These are phyloP conservation scores for Kandelia obovata DNA, from an alignment of 345 rosid species.

Conservation along the genomic window DNA sequence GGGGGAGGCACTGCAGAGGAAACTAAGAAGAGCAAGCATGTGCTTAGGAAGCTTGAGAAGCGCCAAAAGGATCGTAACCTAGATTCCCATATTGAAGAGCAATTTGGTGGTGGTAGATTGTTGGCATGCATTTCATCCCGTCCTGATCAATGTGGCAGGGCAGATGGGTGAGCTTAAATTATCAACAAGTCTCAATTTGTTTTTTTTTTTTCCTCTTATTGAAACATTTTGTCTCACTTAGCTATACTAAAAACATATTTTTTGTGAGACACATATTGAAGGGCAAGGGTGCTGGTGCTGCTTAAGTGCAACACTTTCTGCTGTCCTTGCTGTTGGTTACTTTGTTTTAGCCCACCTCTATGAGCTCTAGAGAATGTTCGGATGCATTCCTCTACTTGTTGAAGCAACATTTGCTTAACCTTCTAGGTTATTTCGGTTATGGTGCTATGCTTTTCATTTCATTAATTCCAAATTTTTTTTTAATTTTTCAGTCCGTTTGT, in stretches of 20 bases:
- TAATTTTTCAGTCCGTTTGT: no score
- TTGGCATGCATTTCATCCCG: neutral
- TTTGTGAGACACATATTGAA: conserved; percentile 27
- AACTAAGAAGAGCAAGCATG: conserved; percentile 10
- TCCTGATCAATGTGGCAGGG: conserved; percentile 4
- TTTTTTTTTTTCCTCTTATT: neutral
- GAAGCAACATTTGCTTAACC: no score
- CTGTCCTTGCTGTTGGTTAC: neutral
- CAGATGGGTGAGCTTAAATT: neutral
- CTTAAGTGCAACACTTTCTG: neutral
- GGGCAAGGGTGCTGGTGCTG: conserved; percentile 39
- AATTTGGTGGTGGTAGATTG: conserved; percentile 4
- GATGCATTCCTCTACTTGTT: no score
- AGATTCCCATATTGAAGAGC: conserved; percentile 1
- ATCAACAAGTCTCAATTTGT: neutral
- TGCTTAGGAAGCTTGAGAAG: neutral
- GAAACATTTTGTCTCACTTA: neutral
- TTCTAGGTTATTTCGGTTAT: no score
- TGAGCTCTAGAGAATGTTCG: no score
- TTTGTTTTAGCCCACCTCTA: neutral
- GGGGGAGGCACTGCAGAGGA: neutral
- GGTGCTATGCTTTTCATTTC: no score
- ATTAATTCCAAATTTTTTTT: no score
- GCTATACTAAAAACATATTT: neutral
- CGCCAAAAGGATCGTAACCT: neutral